Conservation (phyloP, 2,329 filamentous ascomycete genomes). For the Elsinoe australis region DNA sequence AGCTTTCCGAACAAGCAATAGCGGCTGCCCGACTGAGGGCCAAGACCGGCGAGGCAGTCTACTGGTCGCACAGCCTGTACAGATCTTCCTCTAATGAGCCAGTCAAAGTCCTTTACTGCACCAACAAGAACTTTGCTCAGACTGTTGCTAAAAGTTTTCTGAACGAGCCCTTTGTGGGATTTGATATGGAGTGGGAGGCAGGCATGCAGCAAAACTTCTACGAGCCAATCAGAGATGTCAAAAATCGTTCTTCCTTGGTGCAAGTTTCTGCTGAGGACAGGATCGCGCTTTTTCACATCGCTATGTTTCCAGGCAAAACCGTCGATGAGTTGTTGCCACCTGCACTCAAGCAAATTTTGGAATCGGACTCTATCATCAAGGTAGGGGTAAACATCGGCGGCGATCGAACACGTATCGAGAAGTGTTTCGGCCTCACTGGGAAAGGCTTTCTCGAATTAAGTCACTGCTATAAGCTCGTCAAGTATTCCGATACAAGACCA, state of each 20-base stretch:
- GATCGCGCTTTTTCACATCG: slow-evolving; percentile 75
- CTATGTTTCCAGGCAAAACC: slow-evolving; percentile 42
- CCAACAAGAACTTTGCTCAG: slow-evolving; percentile 59
- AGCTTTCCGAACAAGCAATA: not conserved
- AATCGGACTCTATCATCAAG: slow-evolving; percentile 62
- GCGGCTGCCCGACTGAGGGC: not conserved
- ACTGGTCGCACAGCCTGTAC: slow-evolving; percentile 63
- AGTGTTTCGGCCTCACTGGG: slow-evolving; percentile 56
- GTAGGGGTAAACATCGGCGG: slow-evolving; percentile 67
- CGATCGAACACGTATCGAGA: slow-evolving; percentile 57
- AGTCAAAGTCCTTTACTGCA: slow-evolving; percentile 72
- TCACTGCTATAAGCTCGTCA: slow-evolving; percentile 72
- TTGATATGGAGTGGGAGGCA: slow-evolving; percentile 79
- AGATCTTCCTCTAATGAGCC: slow-evolving; percentile 46
- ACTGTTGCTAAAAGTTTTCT: slow-evolving; percentile 58
- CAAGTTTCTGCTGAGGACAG: slow-evolving; percentile 71
- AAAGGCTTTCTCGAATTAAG: slow-evolving; percentile 71
- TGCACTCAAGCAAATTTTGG: slow-evolving; percentile 62
- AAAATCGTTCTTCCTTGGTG: slow-evolving; percentile 69
- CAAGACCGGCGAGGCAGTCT: slow-evolving; percentile 6
- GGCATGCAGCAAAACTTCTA: slow-evolving; percentile 29
- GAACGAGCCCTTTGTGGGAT: slow-evolving; percentile 64
- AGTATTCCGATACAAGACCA: slow-evolving; percentile 50
- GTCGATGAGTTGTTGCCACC: slow-evolving; percentile 57
- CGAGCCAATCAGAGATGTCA: slow-evolving; percentile 36